Evolutionary conservation across 495 filamentous ascomycete species (phyloP).

Genomic region (Cudoniella acicularis): DNA sequence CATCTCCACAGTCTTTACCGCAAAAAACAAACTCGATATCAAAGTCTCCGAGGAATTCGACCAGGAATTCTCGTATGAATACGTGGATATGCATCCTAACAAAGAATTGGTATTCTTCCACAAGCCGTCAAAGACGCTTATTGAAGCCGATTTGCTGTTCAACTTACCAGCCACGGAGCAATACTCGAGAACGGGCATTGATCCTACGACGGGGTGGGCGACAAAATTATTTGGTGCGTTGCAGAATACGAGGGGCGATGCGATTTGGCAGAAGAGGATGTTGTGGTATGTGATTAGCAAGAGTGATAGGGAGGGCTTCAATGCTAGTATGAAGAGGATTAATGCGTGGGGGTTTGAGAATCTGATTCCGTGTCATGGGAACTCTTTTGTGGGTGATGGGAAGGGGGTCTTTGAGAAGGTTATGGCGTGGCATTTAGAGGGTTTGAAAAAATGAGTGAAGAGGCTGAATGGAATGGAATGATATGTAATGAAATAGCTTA

Average conservation of each 20-base stretch:
- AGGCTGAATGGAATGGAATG: background rate
- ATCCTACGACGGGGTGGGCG: constrained; percentile 50
- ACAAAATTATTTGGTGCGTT: constrained; percentile 60
- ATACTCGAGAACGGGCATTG: constrained; percentile 57
- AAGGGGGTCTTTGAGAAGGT: constrained; percentile 77
- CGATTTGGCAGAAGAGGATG: constrained; percentile 74
- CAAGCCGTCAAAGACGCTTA: constrained; percentile 75
- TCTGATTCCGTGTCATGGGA: constrained; percentile 91
- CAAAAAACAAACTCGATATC: constrained; percentile 43
- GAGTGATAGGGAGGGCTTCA: constrained; percentile 62
- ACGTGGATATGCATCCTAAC: constrained; percentile 73
- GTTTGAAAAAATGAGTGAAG: constrained; percentile 38
- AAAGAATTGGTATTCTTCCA: constrained; percentile 86
- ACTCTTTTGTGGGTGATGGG: constrained; percentile 73
- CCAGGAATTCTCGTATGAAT: constrained; percentile 81
- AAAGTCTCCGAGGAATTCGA: constrained; percentile 76
- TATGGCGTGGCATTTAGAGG: constrained; percentile 79
- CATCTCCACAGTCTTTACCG: constrained; percentile 66
- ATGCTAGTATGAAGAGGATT: constrained; percentile 64
- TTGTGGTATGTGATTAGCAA: constrained; percentile 72
- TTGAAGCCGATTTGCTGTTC: constrained; percentile 89
- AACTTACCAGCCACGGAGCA: constrained; percentile 88
- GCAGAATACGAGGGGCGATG: constrained; percentile 57
- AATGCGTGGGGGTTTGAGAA: constrained; percentile 80
- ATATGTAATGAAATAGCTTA: background rate